phyloP scores from a whole-genome alignment of 2,329 filamentous ascomycete genomes.

The Venturia carpophila region DNA sequence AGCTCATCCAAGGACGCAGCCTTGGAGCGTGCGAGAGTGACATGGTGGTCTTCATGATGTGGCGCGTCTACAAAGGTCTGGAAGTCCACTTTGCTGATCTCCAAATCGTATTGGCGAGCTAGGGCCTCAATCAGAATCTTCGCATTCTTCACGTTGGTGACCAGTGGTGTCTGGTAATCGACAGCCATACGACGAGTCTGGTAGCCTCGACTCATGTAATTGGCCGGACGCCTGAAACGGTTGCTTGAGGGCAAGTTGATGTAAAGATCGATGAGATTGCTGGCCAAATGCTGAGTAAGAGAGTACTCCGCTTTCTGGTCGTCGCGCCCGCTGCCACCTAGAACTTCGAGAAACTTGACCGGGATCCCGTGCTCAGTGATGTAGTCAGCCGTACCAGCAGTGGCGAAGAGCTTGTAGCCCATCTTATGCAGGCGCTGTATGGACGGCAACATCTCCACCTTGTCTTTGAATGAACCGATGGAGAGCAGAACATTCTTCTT shows the following conservation, averaged over 20 bases:
- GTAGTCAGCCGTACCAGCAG: conserved; percentile 93
- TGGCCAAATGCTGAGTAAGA: conserved; percentile 89
- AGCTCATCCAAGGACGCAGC: conserved; percentile 58
- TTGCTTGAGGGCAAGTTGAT: conserved; percentile 99
- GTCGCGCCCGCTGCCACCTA: conserved; percentile 61
- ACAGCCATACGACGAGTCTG: conserved; percentile 96
- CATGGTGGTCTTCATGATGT: conserved; percentile 29
- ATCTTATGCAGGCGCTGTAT: conserved; percentile 82
- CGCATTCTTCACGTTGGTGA: conserved; percentile 98
- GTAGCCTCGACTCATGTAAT: conserved; percentile 98
- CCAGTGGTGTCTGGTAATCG: conserved; percentile 91
- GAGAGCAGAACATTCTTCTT: conserved; percentile 94
- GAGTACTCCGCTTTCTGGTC: conserved; percentile 95
- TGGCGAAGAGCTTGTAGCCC: conserved; percentile 93
- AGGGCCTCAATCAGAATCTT: conserved; percentile 96
- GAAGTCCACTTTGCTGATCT: conserved; percentile 76
- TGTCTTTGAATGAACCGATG: conserved; percentile 96
- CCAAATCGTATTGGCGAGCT: conserved; percentile 76
- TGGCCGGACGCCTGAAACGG: conserved; percentile 90
- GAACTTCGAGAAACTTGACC: conserved; percentile 87
- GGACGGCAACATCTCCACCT: conserved; percentile 92
- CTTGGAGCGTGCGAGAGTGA: conserved; percentile 46
- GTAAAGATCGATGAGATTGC: conserved; percentile 97
- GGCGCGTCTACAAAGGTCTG: conserved; percentile 61
- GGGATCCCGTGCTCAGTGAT: conserved; percentile 85